These are phyloP conservation scores for Pleurotus cornucopiae DNA, from an alignment of 768 basidiomycete species.

Conservation along the genomic window DNA sequence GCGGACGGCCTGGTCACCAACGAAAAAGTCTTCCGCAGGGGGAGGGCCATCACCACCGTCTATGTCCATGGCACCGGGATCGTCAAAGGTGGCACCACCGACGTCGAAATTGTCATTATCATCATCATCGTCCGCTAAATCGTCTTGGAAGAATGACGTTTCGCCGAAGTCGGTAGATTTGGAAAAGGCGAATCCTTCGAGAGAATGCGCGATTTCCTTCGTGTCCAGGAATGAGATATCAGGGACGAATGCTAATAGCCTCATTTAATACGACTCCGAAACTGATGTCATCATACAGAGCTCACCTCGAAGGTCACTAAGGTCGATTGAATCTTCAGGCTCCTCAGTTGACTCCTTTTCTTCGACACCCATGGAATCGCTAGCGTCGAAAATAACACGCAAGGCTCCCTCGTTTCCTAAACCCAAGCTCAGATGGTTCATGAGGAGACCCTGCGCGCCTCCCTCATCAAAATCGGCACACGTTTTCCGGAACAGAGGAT, in stretches of 20 bases:
- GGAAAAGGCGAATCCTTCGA: conserved; percentile 80
- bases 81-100: conserved; percentile 24
- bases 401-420: conserved; percentile 77
- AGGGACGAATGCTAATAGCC: conserved; percentile 57
- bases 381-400: conserved; percentile 93
- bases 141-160: conserved; percentile 54
- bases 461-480: conserved; percentile 99
- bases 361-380: conserved; percentile 83
- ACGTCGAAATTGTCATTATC: conserved; percentile 43
- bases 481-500: conserved; percentile 97
- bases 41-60: conserved; percentile 31
- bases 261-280: neutral
- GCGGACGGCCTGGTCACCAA: conserved; percentile 26
- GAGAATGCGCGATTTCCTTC: conserved; percentile 76
- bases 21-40: conserved; percentile 42
- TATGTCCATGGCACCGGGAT: conserved; percentile 26
- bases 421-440: conserved; percentile 89
- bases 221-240: conserved; percentile 58
- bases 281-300: conserved; percentile 1
- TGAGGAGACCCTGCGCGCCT: conserved; percentile 89
- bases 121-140: conserved; percentile 37
- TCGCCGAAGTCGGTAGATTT: conserved; percentile 63
- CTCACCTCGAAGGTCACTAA: conserved; percentile 60
- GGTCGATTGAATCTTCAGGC: conserved; percentile 62
- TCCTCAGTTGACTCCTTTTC: conserved; percentile 76